Evolutionary conservation across 2,329 filamentous ascomycete species (phyloP).

Genomic region (Didymella exigua): DNA sequence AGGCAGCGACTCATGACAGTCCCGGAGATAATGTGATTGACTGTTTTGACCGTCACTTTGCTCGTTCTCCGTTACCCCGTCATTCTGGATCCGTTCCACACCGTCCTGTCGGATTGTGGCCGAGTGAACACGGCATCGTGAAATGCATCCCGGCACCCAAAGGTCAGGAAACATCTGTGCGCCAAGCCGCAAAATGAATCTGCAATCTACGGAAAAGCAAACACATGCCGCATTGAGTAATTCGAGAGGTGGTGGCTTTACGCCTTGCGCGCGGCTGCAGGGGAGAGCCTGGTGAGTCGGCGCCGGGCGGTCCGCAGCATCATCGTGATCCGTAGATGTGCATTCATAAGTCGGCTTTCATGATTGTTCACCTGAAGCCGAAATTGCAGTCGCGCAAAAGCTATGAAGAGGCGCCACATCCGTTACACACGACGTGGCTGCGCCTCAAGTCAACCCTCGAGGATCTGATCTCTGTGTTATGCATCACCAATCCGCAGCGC

Average conservation of each 20-base stretch:
- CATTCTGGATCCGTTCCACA: background rate
- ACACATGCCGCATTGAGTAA: conserved; percentile 8
- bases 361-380: background rate
- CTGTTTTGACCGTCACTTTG: background rate
- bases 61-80: background rate
- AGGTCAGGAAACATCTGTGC: conserved; percentile 11
- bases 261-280: conserved; percentile 6
- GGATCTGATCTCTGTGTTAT: background rate
- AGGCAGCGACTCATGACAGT: background rate
- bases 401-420: background rate
- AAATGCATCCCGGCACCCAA: conserved; percentile 6
- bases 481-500: conserved; percentile 1
- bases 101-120: background rate
- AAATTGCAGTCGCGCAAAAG: conserved; percentile 7
- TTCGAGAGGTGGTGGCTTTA: background rate
- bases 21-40: no score
- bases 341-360: conserved; percentile 3
- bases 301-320: conserved; percentile 13
- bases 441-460: background rate
- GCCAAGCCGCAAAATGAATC: conserved; percentile 19
- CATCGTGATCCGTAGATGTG: background rate
- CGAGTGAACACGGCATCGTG: conserved; percentile 1
- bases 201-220: conserved; percentile 15
- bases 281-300: conserved; percentile 14
- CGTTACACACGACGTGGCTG: background rate